Evolutionary conservation across 2,329 filamentous ascomycete genomes (phyloP), one percentile per base, ranked within the genome.

Genomic region (Myriosclerotinia scirpicola): DNA sequence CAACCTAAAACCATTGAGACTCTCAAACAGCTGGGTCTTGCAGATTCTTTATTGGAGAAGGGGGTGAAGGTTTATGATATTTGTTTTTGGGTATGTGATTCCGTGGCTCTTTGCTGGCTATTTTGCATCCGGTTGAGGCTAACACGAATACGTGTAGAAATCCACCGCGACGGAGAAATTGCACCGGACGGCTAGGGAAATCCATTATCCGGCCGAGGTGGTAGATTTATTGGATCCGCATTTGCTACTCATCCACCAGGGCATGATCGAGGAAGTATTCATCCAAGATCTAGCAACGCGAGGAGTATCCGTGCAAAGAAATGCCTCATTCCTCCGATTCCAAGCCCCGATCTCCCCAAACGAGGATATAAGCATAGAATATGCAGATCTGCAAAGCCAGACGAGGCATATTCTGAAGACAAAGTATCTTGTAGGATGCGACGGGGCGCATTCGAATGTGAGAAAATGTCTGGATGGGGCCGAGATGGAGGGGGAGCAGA

Each of bases 341-440:
- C 34, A 26, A 12, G 36, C 22, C 5, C 55, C 55, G 34, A 38
- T 7, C 1, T 76, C 76, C 42, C 69, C 61, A 74, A 55, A 67
- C 36, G 65, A 42, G 73, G 69, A 65, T 5, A 77, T 70, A 56
- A 75, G 68, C 7, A 76, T 81, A 8, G 71, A 84, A n/a, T 78
- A 85, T 40, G 85, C 84, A 66, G 87, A 86, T 68, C 72, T 87
- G 2, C 75, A 80, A 0, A 78, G 80, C 80, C 6, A 83, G 85
- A 8, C 54, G 84, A 86, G 82, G 0, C 81, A 83, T 4, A 73
- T 76, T 0, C 77, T 88, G 2, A 81, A 79, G 50, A 81, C 84
- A 7, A 87, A 87, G 73, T 91, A 89, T 69, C 80, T 91, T 40
- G 80, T 92, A 5, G 89, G 88, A 0, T 87, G 85, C 64, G 81